Evolutionary conservation across 2,329 filamentous ascomycete genomes (phyloP).

Genomic region (Mollisiaceae sp.): DNA sequence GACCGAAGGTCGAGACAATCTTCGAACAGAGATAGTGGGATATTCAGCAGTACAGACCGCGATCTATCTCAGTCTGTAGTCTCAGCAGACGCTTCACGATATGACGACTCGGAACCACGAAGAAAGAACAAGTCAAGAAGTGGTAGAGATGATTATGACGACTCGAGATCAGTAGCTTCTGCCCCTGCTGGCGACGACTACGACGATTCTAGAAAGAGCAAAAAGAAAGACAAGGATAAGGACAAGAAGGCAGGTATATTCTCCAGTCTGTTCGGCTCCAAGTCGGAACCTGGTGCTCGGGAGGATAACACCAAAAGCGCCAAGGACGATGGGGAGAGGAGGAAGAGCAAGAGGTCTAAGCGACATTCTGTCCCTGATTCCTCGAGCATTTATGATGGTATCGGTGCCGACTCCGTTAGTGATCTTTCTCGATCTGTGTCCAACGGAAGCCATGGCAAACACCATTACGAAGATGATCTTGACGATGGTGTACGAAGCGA

Average conservation of each 20-base stretch:
- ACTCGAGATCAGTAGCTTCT: conserved; percentile 53
- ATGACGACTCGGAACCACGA: conserved; percentile 40
- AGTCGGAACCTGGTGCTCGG: conserved; percentile 37
- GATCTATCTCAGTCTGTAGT: conserved; percentile 54
- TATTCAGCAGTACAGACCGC: conserved; percentile 48
- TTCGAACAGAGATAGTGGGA: conserved; percentile 47
- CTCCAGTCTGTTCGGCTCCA: conserved; percentile 49
- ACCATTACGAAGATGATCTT: conserved; percentile 32
- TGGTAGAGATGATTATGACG: conserved; percentile 53
- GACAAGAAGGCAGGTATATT: conserved; percentile 49
- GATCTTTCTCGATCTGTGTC: conserved; percentile 35
- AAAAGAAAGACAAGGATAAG: conserved; percentile 46
- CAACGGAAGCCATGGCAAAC: conserved; percentile 34
- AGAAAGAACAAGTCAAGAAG: conserved; percentile 46
- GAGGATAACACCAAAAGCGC: conserved; percentile 35
- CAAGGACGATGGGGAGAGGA: conserved; percentile 40
- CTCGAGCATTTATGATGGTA: conserved; percentile 35
- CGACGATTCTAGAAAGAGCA: conserved; percentile 45
- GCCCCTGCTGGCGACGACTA: conserved; percentile 45
- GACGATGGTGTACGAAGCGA: conserved; percentile 33
- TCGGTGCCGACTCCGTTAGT: conserved; percentile 33
- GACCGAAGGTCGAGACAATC: conserved; percentile 45
- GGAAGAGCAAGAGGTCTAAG: conserved; percentile 43
- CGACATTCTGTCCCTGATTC: conserved; percentile 38
- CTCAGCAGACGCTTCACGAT: conserved; percentile 48